Evolutionary conservation across 345 rosid genomes (phyloP).

Genomic region (Salix arbutifolia): DNA sequence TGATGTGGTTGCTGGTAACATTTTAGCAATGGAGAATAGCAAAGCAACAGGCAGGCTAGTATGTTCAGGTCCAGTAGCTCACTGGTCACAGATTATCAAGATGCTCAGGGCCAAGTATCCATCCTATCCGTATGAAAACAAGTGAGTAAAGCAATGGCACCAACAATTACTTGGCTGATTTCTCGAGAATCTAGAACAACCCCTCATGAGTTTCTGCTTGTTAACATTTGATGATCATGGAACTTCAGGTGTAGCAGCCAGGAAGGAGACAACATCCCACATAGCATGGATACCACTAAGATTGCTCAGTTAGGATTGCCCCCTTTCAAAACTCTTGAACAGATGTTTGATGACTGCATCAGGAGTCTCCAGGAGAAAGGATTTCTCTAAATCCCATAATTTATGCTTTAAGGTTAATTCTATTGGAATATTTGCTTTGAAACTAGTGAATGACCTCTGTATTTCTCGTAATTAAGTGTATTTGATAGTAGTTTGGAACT

Average conservation of each 20-base stretch:
- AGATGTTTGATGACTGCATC: constrained; percentile 87
- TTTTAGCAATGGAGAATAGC: constrained; percentile 70
- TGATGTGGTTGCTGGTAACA: constrained; percentile 67
- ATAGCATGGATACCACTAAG: constrained; percentile 73
- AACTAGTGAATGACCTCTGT: neutral
- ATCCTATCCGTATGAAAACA: constrained; percentile 53
- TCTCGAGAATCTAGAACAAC: neutral
- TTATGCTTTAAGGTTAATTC: too few relatives aligned
- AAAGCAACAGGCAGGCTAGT: constrained; percentile 67
- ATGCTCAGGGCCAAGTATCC: constrained; percentile 73
- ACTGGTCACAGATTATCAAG: constrained; percentile 66
- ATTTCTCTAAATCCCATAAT: constrained; percentile 36
- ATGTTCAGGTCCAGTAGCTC: constrained; percentile 72
- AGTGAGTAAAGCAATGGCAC: constrained; percentile 32
- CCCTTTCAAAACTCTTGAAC: constrained; percentile 50
- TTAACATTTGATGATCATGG: neutral
- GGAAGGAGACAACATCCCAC: constrained; percentile 62
- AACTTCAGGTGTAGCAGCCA: constrained; percentile 49
- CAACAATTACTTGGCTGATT: neutral
- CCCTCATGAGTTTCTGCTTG: neutral
- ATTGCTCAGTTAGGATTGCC: constrained; percentile 52
- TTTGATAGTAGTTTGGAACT: neutral
- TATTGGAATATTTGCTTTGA: neutral
- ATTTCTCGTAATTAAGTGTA: neutral
- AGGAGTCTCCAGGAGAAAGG: constrained; percentile 69